Conservation (phyloP, 192 early-diverging fungal genomes). For the Dissophora globulifera region DNA sequence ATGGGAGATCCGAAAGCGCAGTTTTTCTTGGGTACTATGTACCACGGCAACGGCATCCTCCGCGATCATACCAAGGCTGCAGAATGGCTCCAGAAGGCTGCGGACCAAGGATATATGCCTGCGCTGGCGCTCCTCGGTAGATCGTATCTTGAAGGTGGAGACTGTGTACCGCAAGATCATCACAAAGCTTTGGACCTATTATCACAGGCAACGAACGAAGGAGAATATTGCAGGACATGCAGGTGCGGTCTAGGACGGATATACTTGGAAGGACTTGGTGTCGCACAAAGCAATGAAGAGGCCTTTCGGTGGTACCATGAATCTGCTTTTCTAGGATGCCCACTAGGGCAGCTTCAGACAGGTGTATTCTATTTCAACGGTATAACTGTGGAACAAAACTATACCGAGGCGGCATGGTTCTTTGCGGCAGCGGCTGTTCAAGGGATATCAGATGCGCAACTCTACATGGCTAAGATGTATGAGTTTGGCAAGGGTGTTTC, state of each 20-base stretch:
- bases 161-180: not conserved
- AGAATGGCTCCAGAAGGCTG: slow-evolving; percentile 14
- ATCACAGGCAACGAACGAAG: not conserved
- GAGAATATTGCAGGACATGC: no score
- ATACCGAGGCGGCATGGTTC: slow-evolving; percentile 1
- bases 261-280: no score
- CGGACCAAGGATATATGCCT: not conserved
- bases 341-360: slow-evolving; percentile 4
- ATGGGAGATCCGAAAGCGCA: slow-evolving; percentile 6
- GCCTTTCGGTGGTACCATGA: no score
- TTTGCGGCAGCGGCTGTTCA: slow-evolving; percentile 40
- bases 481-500: slow-evolving; percentile 46
- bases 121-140: slow-evolving; percentile 2
- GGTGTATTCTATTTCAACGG: slow-evolving; percentile 50
- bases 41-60: not conserved
- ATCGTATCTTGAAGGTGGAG: not conserved
- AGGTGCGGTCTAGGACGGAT: no score
- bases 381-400: slow-evolving; percentile 17
- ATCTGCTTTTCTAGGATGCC: no score
- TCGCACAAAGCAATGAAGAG: no score
- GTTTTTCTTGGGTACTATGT: slow-evolving; percentile 6
- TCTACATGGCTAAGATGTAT: slow-evolving; percentile 42
- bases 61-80: not conserved
- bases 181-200: not conserved
- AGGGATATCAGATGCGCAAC: slow-evolving; percentile 41